phyloP scores from a whole-genome alignment of 495 filamentous ascomycete species.

The Penicillium daleae region DNA sequence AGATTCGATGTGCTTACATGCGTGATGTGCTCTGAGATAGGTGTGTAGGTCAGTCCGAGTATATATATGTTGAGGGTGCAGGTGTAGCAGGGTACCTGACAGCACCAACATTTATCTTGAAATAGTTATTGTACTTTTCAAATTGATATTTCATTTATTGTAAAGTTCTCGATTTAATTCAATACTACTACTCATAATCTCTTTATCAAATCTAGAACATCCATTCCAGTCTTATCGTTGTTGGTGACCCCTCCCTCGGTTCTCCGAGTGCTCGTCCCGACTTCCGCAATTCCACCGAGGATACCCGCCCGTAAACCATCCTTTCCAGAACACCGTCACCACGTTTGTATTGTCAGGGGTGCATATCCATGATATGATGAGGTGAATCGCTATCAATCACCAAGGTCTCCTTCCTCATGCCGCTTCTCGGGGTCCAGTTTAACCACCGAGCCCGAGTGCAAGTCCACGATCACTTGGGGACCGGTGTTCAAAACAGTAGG shows the following conservation, averaged over 20 bases:
- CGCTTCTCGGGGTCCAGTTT: constrained; percentile 18
- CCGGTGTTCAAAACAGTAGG: background rate
- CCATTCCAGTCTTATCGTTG: background rate
- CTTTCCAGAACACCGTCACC: background rate
- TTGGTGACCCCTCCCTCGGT: constrained; percentile 17
- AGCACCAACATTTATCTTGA: no score
- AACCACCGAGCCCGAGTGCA: constrained; percentile 5
- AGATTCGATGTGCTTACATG: background rate
- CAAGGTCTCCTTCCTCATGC: background rate
- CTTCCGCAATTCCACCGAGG: constrained; percentile 31
- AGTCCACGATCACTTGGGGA: background rate
- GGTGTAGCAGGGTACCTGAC: no score
- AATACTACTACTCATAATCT: background rate
- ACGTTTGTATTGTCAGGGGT: background rate
- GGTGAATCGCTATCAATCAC: background rate
- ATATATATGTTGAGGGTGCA: background rate
- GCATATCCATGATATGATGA: background rate
- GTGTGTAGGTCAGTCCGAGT: background rate
- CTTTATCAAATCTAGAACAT: background rate
- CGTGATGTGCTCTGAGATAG: background rate
- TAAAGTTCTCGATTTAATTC: no score
- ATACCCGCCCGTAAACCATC: constrained; percentile 18
- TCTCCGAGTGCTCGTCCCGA: constrained; percentile 11
- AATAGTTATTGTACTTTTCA: no score
- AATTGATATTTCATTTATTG: background rate